Evolutionary conservation across 1,284 basidiomycete species (phyloP), one percentile per base, ranked within the genome.

Genomic region (Coniferiporia weirii): DNA sequence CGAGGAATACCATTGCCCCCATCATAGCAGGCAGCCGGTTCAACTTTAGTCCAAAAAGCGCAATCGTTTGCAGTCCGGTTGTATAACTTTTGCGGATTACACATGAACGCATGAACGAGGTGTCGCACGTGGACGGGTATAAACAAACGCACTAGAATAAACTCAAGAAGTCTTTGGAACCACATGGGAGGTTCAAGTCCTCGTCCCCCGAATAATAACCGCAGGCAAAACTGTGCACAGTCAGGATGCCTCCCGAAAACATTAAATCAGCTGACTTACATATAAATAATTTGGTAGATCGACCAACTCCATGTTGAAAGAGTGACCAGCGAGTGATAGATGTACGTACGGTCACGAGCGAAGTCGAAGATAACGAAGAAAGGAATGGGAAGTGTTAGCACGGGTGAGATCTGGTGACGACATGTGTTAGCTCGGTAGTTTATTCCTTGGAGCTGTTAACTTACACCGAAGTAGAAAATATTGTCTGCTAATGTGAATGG

Each of bases 31-130:
- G 79, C 44, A 89, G 71, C 19, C 92, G 78, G 60, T 85, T 82
- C 65, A 87, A 73, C 64, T 85, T 82, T 56, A 94, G 70, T 2
- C 89, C 90, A 66, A 94, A 90, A 8, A 94, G 71, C 1, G 83
- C 89, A 45, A 94, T 83, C 0, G 84, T 85, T 66, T 90, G 90
- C 20, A 90, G 71, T 10, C 84, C 89, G 63, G 84, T 76, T 10
- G 75, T 74, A 65, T 77, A 79, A 64, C 77, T 77, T 51, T 52
- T 40, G 34, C 44, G 53, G 15, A n/a, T n/a, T n/a, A n/a, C n/a
- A n/a, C n/a, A n/a, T 10, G 38, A 40, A 20, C 54, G 15, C 53
- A 48, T 19, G 13, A 34, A 20, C 9, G 6, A 20, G 34, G n/a
- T 27, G 27, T 27, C 5, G 51, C 49, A 0, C 20, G 35, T 32